phyloP scores from a whole-genome alignment of 805 yeast species.

The Candida incommunis region DNA sequence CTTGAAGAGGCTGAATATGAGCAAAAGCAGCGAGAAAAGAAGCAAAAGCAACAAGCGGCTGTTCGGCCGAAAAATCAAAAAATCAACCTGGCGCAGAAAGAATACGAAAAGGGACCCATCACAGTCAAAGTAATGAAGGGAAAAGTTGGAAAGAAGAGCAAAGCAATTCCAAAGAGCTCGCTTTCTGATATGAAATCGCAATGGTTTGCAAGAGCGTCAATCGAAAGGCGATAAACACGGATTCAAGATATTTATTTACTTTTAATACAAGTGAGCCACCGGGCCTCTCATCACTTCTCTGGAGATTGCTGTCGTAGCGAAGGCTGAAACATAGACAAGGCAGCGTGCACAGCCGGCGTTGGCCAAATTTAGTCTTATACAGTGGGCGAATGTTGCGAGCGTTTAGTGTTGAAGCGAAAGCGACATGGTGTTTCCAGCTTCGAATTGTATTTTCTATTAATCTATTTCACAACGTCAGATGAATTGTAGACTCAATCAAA shows the following conservation, averaged over 20 bases:
- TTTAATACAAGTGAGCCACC: too few species aligned
- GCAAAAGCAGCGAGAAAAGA: background rate
- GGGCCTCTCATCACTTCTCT: too few species aligned
- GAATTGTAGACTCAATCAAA: constrained; percentile 1
- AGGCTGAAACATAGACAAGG: too few species aligned
- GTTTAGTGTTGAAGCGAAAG: too few species aligned
- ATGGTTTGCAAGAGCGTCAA: background rate
- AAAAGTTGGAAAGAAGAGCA: background rate
- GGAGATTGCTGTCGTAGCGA: too few species aligned
- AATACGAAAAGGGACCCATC: background rate
- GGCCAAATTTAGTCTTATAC: too few species aligned
- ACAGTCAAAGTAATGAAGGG: background rate
- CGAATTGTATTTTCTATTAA: background rate
- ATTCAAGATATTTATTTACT: too few species aligned
- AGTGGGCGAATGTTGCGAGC: too few species aligned
- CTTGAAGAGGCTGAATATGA: background rate
- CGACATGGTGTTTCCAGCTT: background rate
- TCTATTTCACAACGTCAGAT: constrained; percentile 17
- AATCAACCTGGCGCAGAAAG: background rate
- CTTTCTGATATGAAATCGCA: background rate
- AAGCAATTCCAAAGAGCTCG: background rate
- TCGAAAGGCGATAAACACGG: background rate
- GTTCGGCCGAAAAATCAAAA: background rate
- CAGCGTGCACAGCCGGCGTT: too few species aligned
- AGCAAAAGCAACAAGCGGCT: background rate